Percentiles rank a stretch among this genome's conserved stretches.
Conservation (phyloP, 2,329 filamentous ascomycete genomes). For the Xylariaceae sp. region DNA sequence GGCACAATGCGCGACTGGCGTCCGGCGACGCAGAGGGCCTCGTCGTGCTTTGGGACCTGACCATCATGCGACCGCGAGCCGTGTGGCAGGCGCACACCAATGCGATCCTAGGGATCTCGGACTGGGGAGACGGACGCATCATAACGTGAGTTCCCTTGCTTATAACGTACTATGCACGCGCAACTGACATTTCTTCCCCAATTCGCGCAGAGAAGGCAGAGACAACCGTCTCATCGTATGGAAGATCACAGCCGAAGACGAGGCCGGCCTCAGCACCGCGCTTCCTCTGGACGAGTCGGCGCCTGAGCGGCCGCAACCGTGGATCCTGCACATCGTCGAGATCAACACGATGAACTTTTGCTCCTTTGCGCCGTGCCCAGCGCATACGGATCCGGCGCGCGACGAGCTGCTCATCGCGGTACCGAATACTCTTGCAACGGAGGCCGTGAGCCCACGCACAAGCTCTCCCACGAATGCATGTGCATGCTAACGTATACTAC, state of each 20-base stretch:
- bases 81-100: constrained; percentile 84
- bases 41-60: constrained; percentile 79
- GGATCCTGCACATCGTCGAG: constrained; percentile 77
- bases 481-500: constrained; percentile 1
- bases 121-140: constrained; percentile 68
- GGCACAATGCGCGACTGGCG: constrained; percentile 68
- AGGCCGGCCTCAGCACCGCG: constrained; percentile 59
- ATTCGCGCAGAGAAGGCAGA: constrained; percentile 69
- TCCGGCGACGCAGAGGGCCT: constrained; percentile 90
- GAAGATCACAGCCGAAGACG: constrained; percentile 61
- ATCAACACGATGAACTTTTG: constrained; percentile 98
- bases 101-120: constrained; percentile 69
- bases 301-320: constrained; percentile 59
- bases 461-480: background rate
- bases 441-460: constrained; percentile 46
- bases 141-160: constrained; percentile 65
- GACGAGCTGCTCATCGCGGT: constrained; percentile 66
- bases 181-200: constrained; percentile 3
- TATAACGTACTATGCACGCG: constrained; percentile 1
- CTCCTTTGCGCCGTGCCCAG: constrained; percentile 63
- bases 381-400: constrained; percentile 13
- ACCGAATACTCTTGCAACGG: constrained; percentile 70
- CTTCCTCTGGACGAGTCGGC: constrained; percentile 64
- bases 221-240: constrained; percentile 85
- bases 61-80: constrained; percentile 72